Base-by-base conservation (phyloP, 305 asterid genomes). In the Plantago lanceolata region DNA sequence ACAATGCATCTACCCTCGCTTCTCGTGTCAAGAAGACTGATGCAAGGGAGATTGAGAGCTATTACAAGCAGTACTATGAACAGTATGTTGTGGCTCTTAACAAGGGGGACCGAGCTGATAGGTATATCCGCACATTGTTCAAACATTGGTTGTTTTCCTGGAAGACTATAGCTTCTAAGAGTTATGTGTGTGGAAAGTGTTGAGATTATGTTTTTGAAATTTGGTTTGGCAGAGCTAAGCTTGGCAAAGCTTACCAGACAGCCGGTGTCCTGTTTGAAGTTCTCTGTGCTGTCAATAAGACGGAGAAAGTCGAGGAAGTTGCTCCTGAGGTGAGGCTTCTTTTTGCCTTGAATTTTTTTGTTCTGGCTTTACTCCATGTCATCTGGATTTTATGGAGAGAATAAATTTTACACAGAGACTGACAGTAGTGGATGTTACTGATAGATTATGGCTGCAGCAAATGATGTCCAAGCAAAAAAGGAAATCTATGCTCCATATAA, bases 251-350 rank as follows among this genome's bases (percentile, higher is more conserved):
- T 54, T 88, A 85, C 78, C 92, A 77, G 79, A 81, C 94, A 59
- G 91, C 94, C 44, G 91, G 94, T 65, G 89, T 85, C 77, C 86
- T 88, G 63, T 84, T 88, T 79, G 96, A 88, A 75, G 96, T 88
- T 64, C 94, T 85, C 47, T 85, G 96, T 81, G 94, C 94, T 8
- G 94, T 88, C 69, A 82, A 85, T 77, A 85, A 82, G 79, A 80
- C 86, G 73, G 91, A 88, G 69, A 82, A 81, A 77, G 89, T 81
- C 59, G 94, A 84, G 72, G 89, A 88, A 82, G 91, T 88, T 77
- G 78, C 91, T 56, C 88, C 86, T 43, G 89, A 88, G 86, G 96
- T 85, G 68, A 49, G 94, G 63, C 66, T 63, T 21, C 4, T 64
- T 54, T 24, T 26, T 45, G 61, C 19, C 13, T 35, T 37, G 8